These are phyloP conservation scores for Trametes hirsuta DNA, from an alignment of 1,284 basidiomycete genomes.

Conservation along the genomic window DNA sequence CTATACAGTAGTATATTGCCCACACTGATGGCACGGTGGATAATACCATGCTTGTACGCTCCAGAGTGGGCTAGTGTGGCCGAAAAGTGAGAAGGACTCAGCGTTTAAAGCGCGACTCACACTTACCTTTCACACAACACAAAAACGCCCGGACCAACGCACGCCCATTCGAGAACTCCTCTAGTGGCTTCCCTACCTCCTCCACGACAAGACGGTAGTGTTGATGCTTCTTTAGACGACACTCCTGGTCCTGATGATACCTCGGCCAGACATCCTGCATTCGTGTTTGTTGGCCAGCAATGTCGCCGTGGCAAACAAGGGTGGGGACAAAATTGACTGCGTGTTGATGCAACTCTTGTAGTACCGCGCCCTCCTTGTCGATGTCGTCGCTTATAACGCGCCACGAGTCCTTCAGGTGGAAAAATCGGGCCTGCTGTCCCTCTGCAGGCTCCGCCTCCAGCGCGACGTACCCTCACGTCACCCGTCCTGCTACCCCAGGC, in stretches of 20 bases:
- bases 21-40: conserved; percentile 11
- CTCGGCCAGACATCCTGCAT: too few species aligned
- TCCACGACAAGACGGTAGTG: conserved; percentile 15
- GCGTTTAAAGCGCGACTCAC: too few species aligned
- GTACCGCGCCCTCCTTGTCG: neutral
- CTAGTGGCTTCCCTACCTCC: conserved; percentile 3
- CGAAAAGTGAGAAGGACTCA: too few species aligned
- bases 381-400: neutral
- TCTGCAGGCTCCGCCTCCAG: neutral
- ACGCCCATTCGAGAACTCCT: neutral
- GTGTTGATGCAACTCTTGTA: too few species aligned
- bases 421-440: neutral
- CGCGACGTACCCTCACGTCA: too few species aligned
- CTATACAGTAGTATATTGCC: conserved; percentile 5
- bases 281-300: too few species aligned
- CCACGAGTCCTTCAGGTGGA: conserved; percentile 6
- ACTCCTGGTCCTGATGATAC: too few species aligned
- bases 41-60: neutral
- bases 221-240: neutral
- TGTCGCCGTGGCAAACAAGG: too few species aligned
- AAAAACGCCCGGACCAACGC: neutral
- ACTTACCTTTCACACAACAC: neutral
- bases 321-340: too few species aligned
- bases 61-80: neutral
- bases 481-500: too few species aligned